Evolutionary conservation across 2,329 filamentous ascomycete species (phyloP).

Genomic region (Diplodia intermedia): DNA sequence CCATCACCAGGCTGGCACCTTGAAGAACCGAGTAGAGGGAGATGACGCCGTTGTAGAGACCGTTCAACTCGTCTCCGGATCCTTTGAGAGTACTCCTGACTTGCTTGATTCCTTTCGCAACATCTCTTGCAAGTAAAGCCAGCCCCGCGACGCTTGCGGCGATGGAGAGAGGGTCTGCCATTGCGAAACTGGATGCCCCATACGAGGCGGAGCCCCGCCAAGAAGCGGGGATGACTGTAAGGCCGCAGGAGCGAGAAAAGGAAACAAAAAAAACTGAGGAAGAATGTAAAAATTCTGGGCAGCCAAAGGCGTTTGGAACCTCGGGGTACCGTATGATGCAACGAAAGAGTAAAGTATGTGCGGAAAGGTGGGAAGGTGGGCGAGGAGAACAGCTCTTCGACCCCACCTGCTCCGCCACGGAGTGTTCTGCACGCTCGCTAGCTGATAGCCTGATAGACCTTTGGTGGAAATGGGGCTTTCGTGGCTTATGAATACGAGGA

Average conservation of each 20-base stretch:
- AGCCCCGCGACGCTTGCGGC: constrained; percentile 10
- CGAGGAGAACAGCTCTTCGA: too few relatives aligned
- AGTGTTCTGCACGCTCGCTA: too few relatives aligned
- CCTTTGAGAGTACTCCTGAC: neutral
- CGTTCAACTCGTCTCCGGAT: neutral
- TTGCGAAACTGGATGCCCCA: neutral
- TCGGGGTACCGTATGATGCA: too few relatives aligned
- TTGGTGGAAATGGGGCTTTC: too few relatives aligned
- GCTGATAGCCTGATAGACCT: too few relatives aligned
- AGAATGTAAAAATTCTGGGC: neutral
- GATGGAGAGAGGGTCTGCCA: constrained; percentile 16
- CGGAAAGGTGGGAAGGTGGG: too few relatives aligned
- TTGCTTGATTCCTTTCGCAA: constrained; percentile 11
- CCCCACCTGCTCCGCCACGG: too few relatives aligned
- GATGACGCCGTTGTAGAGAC: constrained; percentile 3
- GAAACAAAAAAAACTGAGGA: neutral
- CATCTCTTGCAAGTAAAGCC: constrained; percentile 2
- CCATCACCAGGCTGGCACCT: constrained; percentile 7
- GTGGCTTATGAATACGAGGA: too few relatives aligned
- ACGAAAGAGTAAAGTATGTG: too few relatives aligned
- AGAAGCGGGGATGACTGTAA: neutral
- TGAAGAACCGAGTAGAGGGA: neutral
- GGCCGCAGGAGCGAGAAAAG: neutral
- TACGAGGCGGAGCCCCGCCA: neutral
- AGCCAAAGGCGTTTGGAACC: too few relatives aligned